Evolutionary conservation across 2,329 filamentous ascomycete genomes (phyloP).

Genomic region (Epichloe typhina): DNA sequence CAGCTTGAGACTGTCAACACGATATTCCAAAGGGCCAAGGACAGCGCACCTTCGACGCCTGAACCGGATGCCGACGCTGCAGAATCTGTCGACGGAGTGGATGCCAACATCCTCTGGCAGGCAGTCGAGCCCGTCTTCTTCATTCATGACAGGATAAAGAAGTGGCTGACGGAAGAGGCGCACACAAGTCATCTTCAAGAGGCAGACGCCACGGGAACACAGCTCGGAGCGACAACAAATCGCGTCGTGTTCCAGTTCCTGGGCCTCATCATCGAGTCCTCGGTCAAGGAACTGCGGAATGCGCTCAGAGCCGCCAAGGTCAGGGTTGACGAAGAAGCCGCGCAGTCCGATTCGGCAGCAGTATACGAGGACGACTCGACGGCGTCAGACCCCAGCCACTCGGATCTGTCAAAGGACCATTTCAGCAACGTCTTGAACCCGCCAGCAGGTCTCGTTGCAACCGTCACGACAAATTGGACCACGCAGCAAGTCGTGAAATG

Average conservation of each 20-base stretch:
- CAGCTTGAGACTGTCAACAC: slow-evolving; percentile 15
- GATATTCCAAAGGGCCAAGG: slow-evolving; percentile 15
- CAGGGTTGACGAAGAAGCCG: slow-evolving; percentile 16
- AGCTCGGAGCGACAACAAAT: slow-evolving; percentile 56
- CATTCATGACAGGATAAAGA: slow-evolving; percentile 27
- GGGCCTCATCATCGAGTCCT: slow-evolving; percentile 74
- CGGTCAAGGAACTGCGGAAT: slow-evolving; percentile 71
- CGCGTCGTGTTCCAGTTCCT: slow-evolving; percentile 82
- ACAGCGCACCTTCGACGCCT: slow-evolving; percentile 6
- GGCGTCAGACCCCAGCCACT: slow-evolving; percentile 62
- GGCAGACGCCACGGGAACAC: slow-evolving; percentile 8
- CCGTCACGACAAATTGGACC: slow-evolving; percentile 17
- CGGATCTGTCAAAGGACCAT: slow-evolving; percentile 67
- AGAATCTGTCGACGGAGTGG: slow-evolving; percentile 3
- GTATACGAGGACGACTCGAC: slow-evolving; percentile 57
- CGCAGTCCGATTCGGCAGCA: slow-evolving; percentile 44
- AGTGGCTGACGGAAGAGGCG: slow-evolving; percentile 58
- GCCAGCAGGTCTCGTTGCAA: slow-evolving; percentile 15
- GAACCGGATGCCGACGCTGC: slow-evolving; percentile 7
- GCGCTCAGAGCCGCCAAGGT: slow-evolving; percentile 40
- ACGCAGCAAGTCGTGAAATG: slow-evolving; percentile 16
- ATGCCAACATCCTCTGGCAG: slow-evolving; percentile 50
- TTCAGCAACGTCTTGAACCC: slow-evolving; percentile 53
- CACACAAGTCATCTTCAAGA: slow-evolving; percentile 10
- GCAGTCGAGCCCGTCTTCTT: slow-evolving; percentile 72